Evolutionary conservation across 2,329 filamentous ascomycete genomes (phyloP).

Genomic region (Aotearoamyces nothofagi): DNA sequence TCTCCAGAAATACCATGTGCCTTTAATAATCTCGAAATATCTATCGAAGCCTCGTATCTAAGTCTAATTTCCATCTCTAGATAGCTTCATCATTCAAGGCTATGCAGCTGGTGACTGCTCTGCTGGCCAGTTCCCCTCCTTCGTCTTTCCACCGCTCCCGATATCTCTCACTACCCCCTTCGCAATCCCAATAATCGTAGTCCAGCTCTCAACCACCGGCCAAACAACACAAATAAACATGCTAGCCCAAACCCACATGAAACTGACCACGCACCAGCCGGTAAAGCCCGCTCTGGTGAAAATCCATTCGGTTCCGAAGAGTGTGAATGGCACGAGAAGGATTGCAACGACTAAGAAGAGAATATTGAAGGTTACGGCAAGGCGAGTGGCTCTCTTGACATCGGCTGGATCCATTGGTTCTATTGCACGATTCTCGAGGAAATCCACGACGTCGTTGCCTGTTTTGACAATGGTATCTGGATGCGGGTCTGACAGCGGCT

Average conservation of each 20-base stretch:
- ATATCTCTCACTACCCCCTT: conserved; percentile 8
- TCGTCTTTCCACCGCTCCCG: conserved; percentile 1
- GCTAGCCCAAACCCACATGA: conserved; percentile 25
- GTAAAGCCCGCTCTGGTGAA: conserved; percentile 21
- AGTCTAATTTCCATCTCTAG: no score
- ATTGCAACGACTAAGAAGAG: conserved; percentile 22
- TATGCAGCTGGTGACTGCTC: no score
- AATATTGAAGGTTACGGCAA: conserved; percentile 22
- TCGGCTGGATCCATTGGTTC: conserved; percentile 24
- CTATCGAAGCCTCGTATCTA: no score
- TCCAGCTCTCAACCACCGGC: conserved; percentile 22
- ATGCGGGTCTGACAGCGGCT: conserved; percentile 8
- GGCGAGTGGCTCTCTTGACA: conserved; percentile 20
- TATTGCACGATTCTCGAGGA: conserved; percentile 23
- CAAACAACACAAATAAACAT: conserved; percentile 23
- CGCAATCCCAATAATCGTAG: conserved; percentile 17
- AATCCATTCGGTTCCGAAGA: conserved; percentile 23
- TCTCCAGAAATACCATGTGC: no score
- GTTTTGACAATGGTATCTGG: conserved; percentile 16
- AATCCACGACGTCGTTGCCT: conserved; percentile 26
- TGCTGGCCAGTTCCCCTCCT: background rate
- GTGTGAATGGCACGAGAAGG: conserved; percentile 23
- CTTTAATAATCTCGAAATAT: no score
- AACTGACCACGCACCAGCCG: conserved; percentile 24
- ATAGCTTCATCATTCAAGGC: no score